phyloP scores from a whole-genome alignment of 768 basidiomycete species.

The Suillus variegatus region DNA sequence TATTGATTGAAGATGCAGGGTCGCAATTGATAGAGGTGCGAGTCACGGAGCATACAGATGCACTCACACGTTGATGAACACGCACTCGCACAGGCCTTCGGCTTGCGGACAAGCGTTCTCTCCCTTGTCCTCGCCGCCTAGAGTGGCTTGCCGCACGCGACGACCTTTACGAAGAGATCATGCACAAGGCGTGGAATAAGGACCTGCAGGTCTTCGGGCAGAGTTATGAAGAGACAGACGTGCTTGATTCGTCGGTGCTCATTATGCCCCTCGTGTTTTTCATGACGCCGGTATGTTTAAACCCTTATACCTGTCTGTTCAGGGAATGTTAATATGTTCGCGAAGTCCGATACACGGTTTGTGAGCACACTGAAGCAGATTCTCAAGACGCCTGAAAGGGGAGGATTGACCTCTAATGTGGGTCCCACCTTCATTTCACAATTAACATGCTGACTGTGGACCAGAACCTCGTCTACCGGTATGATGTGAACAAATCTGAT shows the following conservation, averaged over 20 bases:
- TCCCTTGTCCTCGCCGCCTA: constrained; percentile 75
- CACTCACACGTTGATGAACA: not conserved
- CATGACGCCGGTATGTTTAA: constrained; percentile 64
- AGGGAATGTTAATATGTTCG: not conserved
- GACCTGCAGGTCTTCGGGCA: constrained; percentile 75
- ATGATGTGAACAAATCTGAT: constrained; percentile 81
- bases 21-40: constrained; percentile 87
- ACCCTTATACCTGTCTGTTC: constrained; percentile 1
- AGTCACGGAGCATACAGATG: not conserved
- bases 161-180: constrained; percentile 88
- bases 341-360: constrained; percentile 85
- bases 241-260: constrained; percentile 84
- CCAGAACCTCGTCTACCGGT: constrained; percentile 87
- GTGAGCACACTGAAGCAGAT: constrained; percentile 82
- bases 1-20: constrained; percentile 51
- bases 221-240: constrained; percentile 83
- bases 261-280: constrained; percentile 96
- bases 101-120: constrained; percentile 90
- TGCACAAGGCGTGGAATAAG: constrained; percentile 84
- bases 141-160: constrained; percentile 82
- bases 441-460: constrained; percentile 4
- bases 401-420: constrained; percentile 88
- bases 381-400: constrained; percentile 83
- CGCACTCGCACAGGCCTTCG: constrained; percentile 59
- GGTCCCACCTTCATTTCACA: not conserved